phyloP scores from a whole-genome alignment of 192 early-diverging fungal species.

The Hyaloraphidium curvatum region DNA sequence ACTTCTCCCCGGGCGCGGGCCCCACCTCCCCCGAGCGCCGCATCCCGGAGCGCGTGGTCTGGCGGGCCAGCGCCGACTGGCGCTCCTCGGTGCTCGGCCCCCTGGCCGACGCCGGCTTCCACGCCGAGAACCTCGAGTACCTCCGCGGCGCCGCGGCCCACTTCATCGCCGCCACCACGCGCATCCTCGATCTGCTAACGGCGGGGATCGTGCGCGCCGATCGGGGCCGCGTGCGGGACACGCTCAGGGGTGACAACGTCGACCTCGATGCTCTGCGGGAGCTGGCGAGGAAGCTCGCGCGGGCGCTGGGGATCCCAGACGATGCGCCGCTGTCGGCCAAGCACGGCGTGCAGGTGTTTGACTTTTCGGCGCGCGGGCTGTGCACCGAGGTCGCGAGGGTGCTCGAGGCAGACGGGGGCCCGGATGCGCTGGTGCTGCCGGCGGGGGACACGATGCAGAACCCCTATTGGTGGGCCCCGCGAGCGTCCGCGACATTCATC shows the following conservation, averaged over 20 bases:
- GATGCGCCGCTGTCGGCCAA: constrained; percentile 9
- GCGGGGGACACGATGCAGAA: constrained; percentile 21
- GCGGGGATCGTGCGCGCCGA: constrained; percentile 11
- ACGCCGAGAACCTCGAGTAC: constrained; percentile 25
- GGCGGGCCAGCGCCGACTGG: constrained; percentile 14
- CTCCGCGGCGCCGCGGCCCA: constrained; percentile 16
- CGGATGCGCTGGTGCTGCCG: constrained; percentile 11
- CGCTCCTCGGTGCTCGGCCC: constrained; percentile 11
- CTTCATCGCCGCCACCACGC: constrained; percentile 18
- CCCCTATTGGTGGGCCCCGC: constrained; percentile 18
- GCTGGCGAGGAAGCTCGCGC: constrained; percentile 12
- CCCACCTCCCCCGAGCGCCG: constrained; percentile 11
- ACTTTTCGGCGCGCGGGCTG: constrained; percentile 18
- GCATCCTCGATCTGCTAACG: constrained; percentile 5
- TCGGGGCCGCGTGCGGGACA: constrained; percentile 7
- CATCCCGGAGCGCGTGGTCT: constrained; percentile 14
- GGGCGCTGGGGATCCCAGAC: constrained; percentile 11
- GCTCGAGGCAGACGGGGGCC: neutral
- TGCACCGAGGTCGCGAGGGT: constrained; percentile 7
- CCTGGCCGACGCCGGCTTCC: constrained; percentile 11
- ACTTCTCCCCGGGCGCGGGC: constrained; percentile 10
- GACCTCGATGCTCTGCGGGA: constrained; percentile 12
- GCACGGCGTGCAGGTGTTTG: constrained; percentile 25
- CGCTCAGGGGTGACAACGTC: constrained; percentile 14
- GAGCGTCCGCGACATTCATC: neutral